Base-by-base conservation (phyloP, 2,329 filamentous ascomycete genomes). In the Raffaelea arxii region DNA sequence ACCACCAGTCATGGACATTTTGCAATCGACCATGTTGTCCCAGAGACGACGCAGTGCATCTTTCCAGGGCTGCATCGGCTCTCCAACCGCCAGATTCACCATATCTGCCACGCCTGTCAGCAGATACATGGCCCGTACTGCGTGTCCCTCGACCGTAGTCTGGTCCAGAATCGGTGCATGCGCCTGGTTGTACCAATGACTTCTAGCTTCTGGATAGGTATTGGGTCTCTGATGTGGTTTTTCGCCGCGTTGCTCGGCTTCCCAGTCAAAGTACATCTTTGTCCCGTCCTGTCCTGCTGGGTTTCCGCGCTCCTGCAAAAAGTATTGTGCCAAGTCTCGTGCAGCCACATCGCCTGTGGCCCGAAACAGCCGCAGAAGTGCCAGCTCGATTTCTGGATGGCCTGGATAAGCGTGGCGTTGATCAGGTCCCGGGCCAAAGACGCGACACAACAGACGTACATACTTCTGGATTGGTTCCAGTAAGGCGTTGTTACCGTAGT, bases 1-100 rank as follows among this genome's bases (percentile, higher is more conserved):
- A 1, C 77, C 77, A 1, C 78, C 78, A 0, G 78, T 82, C 16
- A 79, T 55, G 48, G 78, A 82, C 71, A 81, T 77, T 55, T 80
- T 82, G 47, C 68, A 69, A 36, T 75, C 64, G 0, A 77, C 69
- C 74, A 80, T 80, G 51, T 80, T 78, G 25, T 68, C 57, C 78
- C 77, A 82, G 4, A 81, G 59, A 7, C 68, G 61, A 22, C 63
- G 56, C 0, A 80, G 53, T 2, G 74, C 63, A 0, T 57, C 55
- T 16, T 61, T 49, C 53, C 67, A 68, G 9, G 36, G 21, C 18
- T 18, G 32, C 23, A 18, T 19, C 24, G 57, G 59, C 2, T 53
- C 48, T 5, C 57, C 48, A 12, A 56, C 46, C 25, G 64, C 61
- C 4, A 73, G 57, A 23, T 64, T 66, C 1, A 74, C 56, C 4